phyloP scores from a whole-genome alignment of 2,329 filamentous ascomycete species.

The Blastomyces percursus region DNA sequence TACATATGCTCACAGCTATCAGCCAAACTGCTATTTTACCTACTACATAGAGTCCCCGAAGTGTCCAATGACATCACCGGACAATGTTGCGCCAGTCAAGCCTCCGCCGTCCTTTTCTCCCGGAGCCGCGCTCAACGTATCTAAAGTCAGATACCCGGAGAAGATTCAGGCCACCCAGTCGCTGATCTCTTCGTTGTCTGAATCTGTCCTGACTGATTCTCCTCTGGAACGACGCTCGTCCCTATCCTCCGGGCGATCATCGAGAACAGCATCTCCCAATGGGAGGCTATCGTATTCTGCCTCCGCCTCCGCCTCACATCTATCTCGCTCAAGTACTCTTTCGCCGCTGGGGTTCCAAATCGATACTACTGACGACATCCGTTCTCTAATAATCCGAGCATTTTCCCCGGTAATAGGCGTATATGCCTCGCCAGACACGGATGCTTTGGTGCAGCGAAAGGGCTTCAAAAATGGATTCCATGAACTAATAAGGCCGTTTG shows the following conservation, averaged over 20 bases:
- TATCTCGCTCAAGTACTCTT: constrained; percentile 37
- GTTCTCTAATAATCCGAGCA: constrained; percentile 62
- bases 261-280: constrained; percentile 56
- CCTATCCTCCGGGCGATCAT: constrained; percentile 56
- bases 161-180: constrained; percentile 42
- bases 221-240: constrained; percentile 45
- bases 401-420: constrained; percentile 86
- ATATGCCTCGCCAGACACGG: constrained; percentile 75
- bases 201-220: constrained; percentile 46
- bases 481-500: constrained; percentile 81
- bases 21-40: constrained; percentile 1
- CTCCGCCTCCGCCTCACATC: constrained; percentile 38
- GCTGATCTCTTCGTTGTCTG: constrained; percentile 35
- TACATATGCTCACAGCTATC: constrained; percentile 7
- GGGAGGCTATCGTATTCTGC: constrained; percentile 48
- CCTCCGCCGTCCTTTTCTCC: constrained; percentile 59
- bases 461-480: constrained; percentile 73
- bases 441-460: constrained; percentile 68
- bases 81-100: constrained; percentile 54
- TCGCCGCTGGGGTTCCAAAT: constrained; percentile 44
- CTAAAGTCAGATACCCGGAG: constrained; percentile 47
- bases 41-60: constrained; percentile 12
- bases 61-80: constrained; percentile 56
- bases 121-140: constrained; percentile 49
- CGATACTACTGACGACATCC: constrained; percentile 44